phyloP scores from a whole-genome alignment of 371 early-diverging fungal genomes.

The Coemansia sp. region DNA sequence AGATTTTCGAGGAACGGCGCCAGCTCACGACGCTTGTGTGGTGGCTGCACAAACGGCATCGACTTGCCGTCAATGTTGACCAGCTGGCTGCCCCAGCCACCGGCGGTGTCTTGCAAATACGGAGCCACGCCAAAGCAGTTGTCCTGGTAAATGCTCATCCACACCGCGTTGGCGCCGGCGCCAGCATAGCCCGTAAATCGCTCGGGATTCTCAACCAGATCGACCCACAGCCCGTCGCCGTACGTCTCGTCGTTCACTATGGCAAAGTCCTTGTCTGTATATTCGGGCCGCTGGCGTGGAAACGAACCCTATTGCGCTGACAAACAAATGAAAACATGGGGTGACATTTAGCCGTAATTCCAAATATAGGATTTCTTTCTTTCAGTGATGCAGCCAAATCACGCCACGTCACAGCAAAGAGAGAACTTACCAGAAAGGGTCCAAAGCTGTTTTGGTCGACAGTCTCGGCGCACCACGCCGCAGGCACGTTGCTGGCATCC shows the following conservation, averaged over 20 bases:
- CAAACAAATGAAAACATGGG: neutral
- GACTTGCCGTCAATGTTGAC: constrained; percentile 47
- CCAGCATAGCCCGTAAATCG: constrained; percentile 96
- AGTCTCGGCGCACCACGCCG: constrained; percentile 33
- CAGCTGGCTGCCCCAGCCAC: constrained; percentile 53
- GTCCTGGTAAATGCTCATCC: constrained; percentile 93
- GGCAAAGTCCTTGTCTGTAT: constrained; percentile 75
- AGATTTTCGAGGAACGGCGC: constrained; percentile 54
- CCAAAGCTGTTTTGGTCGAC: constrained; percentile 49
- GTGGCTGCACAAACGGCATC: constrained; percentile 49
- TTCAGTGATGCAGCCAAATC: neutral
- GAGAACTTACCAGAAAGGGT: constrained; percentile 42
- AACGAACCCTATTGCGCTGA: constrained; percentile 37
- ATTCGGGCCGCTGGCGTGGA: constrained; percentile 45
- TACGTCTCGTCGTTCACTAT: constrained; percentile 79
- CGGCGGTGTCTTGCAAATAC: constrained; percentile 56
- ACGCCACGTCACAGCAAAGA: constrained; percentile 17
- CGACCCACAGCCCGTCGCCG: constrained; percentile 79
- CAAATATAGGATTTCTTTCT: neutral
- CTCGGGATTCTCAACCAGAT: constrained; percentile 90
- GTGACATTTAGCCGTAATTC: constrained; percentile 5
- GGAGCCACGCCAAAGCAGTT: constrained; percentile 86
- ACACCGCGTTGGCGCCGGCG: constrained; percentile 79
- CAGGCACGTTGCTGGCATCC: constrained; percentile 65
- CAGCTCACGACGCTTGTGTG: constrained; percentile 46